These are phyloP conservation scores for Trypanosomatidae sp. DNA, from an alignment of 208 protist genomes.

Conservation along the genomic window DNA sequence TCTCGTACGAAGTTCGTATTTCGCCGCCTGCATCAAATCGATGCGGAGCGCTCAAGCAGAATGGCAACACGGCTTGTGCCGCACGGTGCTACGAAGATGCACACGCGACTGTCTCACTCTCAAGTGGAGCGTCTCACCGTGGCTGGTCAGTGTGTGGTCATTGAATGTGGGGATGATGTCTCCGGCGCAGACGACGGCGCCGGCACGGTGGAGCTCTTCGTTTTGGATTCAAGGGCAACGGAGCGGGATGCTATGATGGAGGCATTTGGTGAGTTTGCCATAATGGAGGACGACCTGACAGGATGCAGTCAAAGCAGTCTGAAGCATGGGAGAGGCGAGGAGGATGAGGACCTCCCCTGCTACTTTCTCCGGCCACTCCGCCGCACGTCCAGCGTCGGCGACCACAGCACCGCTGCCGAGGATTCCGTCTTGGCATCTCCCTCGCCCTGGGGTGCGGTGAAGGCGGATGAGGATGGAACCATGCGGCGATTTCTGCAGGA, in stretches of 20 bases:
- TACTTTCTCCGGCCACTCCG: conserved; percentile 15
- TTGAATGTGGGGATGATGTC: conserved; percentile 13
- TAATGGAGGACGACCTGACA: conserved; percentile 14
- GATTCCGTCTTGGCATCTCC: not conserved
- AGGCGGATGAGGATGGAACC: conserved; percentile 16
- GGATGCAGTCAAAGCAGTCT: not conserved
- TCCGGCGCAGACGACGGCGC: not conserved
- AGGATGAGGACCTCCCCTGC: conserved; percentile 3
- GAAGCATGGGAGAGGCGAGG: conserved; percentile 15
- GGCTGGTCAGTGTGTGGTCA: conserved; percentile 15
- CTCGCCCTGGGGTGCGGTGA: conserved; percentile 22
- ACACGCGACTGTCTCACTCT: not conserved
- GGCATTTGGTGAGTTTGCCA: conserved; percentile 24
- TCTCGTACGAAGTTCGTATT: conserved; percentile 19
- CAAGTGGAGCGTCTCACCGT: conserved; percentile 21
- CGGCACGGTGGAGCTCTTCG: conserved; percentile 7
- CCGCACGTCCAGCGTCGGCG: not conserved
- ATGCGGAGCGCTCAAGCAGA: not conserved
- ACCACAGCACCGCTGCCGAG: not conserved
- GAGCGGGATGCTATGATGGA: conserved; percentile 20
- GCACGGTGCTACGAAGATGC: not conserved
- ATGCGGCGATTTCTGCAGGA: conserved; percentile 17
- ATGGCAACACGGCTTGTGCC: not conserved
- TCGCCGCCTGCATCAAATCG: conserved; percentile 11
- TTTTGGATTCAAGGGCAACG: conserved; percentile 17